These are phyloP conservation scores for Serendipita sp. DNA, from an alignment of 768 basidiomycete genomes.

Conservation along the genomic window DNA sequence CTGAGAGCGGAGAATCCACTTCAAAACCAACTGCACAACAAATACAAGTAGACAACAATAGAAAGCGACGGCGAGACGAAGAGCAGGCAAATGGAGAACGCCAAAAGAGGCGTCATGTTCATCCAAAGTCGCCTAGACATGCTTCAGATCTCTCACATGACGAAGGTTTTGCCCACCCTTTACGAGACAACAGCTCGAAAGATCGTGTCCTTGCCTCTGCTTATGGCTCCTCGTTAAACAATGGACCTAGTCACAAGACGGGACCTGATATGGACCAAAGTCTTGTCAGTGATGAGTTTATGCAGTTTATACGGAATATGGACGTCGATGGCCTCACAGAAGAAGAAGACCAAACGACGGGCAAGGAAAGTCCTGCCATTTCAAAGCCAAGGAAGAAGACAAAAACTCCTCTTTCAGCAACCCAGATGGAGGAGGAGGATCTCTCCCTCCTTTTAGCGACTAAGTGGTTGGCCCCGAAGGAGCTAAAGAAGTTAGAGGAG, in stretches of 20 bases:
- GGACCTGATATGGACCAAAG: not conserved
- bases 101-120: not conserved
- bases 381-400: not conserved
- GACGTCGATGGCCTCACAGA: not conserved
- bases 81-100: not conserved
- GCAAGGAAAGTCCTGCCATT: not conserved
- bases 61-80: too few relatives aligned
- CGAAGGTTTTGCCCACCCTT: too few relatives aligned
- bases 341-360: not conserved
- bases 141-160: too few relatives aligned
- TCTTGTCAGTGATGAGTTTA: not conserved
- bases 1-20: too few relatives aligned
- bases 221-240: too few relatives aligned
- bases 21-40: too few relatives aligned
- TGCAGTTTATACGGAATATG: not conserved
- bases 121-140: not conserved
- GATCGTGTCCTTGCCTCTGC: too few relatives aligned
- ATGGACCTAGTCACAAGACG: too few relatives aligned
- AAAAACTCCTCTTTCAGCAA: not conserved
- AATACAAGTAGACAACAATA: too few relatives aligned
- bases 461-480: slow-evolving; percentile 60
- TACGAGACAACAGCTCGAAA: too few relatives aligned
- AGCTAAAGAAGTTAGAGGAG: slow-evolving; percentile 52
- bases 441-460: slow-evolving; percentile 59
- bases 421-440: not conserved